phyloP scores from a whole-genome alignment of 345 rosid genomes.

The Heritiera fomes region DNA sequence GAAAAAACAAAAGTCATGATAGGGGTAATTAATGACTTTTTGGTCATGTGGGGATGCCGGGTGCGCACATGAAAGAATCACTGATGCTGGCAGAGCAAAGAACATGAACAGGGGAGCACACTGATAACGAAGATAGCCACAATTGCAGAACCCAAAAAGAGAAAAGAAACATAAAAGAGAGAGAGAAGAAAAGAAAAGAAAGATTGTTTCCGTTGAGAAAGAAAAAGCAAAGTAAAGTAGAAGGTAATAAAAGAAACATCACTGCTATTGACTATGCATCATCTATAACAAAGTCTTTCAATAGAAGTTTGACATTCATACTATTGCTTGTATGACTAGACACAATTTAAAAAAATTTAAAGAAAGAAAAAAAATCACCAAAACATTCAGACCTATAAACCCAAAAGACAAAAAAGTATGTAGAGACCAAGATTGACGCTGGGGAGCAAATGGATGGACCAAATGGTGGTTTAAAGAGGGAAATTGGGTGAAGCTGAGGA shows the following conservation, averaged over 20 bases:
- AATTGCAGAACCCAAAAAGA: conserved; percentile 28
- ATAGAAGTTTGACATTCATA: conserved; percentile 31
- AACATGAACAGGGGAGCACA: not conserved
- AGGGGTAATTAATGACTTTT: conserved; percentile 15
- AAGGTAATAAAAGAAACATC: conserved; percentile 32
- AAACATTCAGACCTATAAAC: conserved; percentile 36
- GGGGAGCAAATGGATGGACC: conserved; percentile 14
- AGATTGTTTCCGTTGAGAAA: conserved; percentile 23
- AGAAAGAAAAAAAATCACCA: conserved; percentile 13
- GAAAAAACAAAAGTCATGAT: not conserved
- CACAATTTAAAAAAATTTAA: conserved; percentile 19
- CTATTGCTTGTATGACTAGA: conserved; percentile 40
- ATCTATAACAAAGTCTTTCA: conserved; percentile 36
- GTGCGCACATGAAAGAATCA: not conserved
- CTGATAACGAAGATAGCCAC: conserved; percentile 2
- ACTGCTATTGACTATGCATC: conserved; percentile 41
- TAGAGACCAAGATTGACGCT: conserved; percentile 30
- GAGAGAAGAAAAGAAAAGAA: not conserved
- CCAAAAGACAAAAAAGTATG: conserved; percentile 21
- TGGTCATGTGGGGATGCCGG: conserved; percentile 11
- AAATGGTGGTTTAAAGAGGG: conserved; percentile 29
- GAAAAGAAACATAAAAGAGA: conserved; percentile 14
- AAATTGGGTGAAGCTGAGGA: conserved; percentile 10
- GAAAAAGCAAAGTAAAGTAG: conserved; percentile 16
- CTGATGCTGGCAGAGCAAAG: no score